Percentiles rank a stretch among this genome's conserved stretches.
Evolutionary conservation across 2,329 filamentous ascomycete species (phyloP).

Genomic region (Cercospora sojina): DNA sequence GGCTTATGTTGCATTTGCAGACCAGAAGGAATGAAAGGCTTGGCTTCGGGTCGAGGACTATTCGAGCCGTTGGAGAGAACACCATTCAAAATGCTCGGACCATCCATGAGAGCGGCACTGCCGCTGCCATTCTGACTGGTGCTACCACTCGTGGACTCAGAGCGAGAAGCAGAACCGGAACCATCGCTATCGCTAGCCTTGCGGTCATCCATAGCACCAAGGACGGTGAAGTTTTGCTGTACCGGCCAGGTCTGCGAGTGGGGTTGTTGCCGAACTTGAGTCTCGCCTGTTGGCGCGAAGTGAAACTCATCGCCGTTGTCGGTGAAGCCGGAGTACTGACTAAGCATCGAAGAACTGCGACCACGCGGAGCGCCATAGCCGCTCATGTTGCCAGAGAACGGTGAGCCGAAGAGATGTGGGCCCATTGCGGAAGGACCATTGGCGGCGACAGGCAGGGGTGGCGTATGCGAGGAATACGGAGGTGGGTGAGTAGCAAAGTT

Average conservation of each 20-base stretch:
- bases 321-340: conserved; percentile 53
- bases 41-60: conserved; percentile 37
- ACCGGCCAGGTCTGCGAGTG: conserved; percentile 31
- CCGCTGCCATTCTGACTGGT: conserved; percentile 27
- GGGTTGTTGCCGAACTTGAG: conserved; percentile 24
- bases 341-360: conserved; percentile 54
- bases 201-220: conserved; percentile 24
- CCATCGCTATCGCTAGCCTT: conserved; percentile 31
- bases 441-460: conserved; percentile 53
- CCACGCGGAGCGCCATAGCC: conserved; percentile 38
- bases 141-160: conserved; percentile 24
- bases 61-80: conserved; percentile 33
- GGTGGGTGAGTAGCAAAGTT: conserved; percentile 31
- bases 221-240: conserved; percentile 14
- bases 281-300: conserved; percentile 22
- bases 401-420: conserved; percentile 29
- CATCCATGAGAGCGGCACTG: conserved; percentile 25
- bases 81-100: conserved; percentile 19
- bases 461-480: conserved; percentile 38
- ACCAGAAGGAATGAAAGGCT: conserved; percentile 32
- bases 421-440: conserved; percentile 26
- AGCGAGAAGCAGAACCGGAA: conserved; percentile 11
- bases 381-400: conserved; percentile 26
- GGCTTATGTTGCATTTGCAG: conserved; percentile 1
- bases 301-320: conserved; percentile 40